phyloP scores from a whole-genome alignment of 768 basidiomycete species.

The Amanita exitialis region DNA sequence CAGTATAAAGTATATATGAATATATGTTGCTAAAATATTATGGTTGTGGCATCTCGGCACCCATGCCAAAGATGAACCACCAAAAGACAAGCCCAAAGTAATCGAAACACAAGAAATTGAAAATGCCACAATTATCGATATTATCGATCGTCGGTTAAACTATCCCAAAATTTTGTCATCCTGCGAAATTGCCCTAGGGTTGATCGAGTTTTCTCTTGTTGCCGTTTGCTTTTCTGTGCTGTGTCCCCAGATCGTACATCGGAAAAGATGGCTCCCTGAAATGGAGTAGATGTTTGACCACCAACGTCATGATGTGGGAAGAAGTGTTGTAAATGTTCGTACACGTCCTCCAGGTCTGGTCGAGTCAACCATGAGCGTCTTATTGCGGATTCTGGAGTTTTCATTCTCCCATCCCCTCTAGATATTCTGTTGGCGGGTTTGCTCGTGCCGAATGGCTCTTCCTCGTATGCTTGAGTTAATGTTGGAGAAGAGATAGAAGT shows the following conservation, averaged over 20 bases:
- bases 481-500: conserved; percentile 1
- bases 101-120: not conserved
- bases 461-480: not conserved
- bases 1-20: conserved; percentile 3
- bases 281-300: conserved; percentile 66
- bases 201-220: conserved; percentile 45
- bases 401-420: not conserved
- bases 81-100: not conserved
- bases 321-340: conserved; percentile 70
- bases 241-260: not conserved
- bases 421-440: not conserved
- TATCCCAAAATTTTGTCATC: conserved; percentile 33
- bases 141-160: conserved; percentile 30
- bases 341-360: conserved; percentile 70
- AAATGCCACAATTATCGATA: not conserved
- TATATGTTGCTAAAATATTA: not conserved
- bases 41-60: not conserved
- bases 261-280: conserved; percentile 11
- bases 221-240: conserved; percentile 64
- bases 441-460: not conserved
- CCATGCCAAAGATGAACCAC: not conserved
- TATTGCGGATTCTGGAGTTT: not conserved
- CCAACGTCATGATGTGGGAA: conserved; percentile 84
- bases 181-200: conserved; percentile 28
- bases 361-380: conserved; percentile 23